Percentiles rank a stretch among this genome's conserved stretches.
phyloP scores from a whole-genome alignment of 2,329 filamentous ascomycete genomes.

The Nemania sp. region DNA sequence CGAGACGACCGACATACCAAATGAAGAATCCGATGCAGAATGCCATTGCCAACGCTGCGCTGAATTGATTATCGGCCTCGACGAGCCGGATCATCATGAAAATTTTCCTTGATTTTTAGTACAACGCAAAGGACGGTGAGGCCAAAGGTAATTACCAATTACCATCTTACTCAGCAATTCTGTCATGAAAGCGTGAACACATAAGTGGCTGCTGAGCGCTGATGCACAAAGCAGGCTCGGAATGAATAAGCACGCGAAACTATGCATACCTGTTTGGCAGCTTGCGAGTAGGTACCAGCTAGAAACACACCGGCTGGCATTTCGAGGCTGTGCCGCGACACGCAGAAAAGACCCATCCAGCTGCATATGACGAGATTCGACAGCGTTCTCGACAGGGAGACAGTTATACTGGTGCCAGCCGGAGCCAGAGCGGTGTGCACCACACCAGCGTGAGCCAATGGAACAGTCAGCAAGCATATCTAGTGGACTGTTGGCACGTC shows the following conservation, averaged over 20 bases:
- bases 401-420: constrained; percentile 2
- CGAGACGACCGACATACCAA: constrained; percentile 33
- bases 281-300: neutral
- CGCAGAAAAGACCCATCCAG: constrained; percentile 4
- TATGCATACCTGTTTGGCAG: neutral
- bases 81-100: neutral
- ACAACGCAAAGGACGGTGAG: constrained; percentile 25
- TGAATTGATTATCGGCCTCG: neutral
- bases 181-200: neutral
- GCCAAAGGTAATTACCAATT: neutral
- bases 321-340: constrained; percentile 35
- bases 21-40: constrained; percentile 23
- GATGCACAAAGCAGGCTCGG: constrained; percentile 1
- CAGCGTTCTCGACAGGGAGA: constrained; percentile 10
- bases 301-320: constrained; percentile 30
- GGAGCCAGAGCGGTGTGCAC: constrained; percentile 28
- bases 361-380: constrained; percentile 10
- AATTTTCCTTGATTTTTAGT: neutral
- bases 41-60: neutral
- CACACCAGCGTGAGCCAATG: neutral
- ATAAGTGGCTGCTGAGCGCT: neutral
- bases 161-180: constrained; percentile 33
- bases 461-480: constrained; percentile 36
- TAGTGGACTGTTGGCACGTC: neutral
- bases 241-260: neutral